phyloP scores from a whole-genome alignment of 2,329 filamentous ascomycete species.

The Cladophialophora carrionii region DNA sequence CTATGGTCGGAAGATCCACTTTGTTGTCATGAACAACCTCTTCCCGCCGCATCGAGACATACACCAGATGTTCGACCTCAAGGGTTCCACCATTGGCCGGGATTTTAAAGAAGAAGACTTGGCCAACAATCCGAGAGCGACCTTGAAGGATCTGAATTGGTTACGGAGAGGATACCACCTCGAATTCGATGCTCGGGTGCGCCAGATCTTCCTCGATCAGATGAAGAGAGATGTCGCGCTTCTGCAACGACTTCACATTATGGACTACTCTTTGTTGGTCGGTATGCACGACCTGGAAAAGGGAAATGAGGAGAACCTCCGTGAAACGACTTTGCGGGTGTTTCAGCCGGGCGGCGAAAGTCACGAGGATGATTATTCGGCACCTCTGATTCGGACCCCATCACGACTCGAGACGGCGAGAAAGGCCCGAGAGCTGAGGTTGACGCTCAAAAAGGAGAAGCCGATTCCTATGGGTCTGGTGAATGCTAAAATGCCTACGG shows the following conservation, averaged over 20 bases:
- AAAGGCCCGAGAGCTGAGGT: slow-evolving; percentile 85
- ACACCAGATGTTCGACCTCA: slow-evolving; percentile 93
- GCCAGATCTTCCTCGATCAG: slow-evolving; percentile 83
- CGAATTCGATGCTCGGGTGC: slow-evolving; percentile 87
- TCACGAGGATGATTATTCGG: slow-evolving; percentile 58
- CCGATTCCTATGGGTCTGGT: slow-evolving; percentile 90
- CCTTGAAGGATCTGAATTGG: slow-evolving; percentile 97
- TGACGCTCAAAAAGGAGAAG: slow-evolving; percentile 89
- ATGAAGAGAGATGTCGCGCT: slow-evolving; percentile 84
- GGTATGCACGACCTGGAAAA: slow-evolving; percentile 89
- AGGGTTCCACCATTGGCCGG: slow-evolving; percentile 91
- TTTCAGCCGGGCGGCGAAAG: slow-evolving; percentile 84
- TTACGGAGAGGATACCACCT: slow-evolving; percentile 80
- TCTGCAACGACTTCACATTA: slow-evolving; percentile 86
- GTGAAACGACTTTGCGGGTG: slow-evolving; percentile 84
- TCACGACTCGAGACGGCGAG: slow-evolving; percentile 90
- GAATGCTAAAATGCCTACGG: slow-evolving; percentile 83
- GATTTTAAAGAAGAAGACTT: slow-evolving; percentile 89
- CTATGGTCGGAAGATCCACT: slow-evolving; percentile 97
- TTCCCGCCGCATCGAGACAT: slow-evolving; percentile 98
- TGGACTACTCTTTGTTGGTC: slow-evolving; percentile 96
- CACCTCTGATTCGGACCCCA: slow-evolving; percentile 78
- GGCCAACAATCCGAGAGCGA: slow-evolving; percentile 85
- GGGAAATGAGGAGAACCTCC: slow-evolving; percentile 93
- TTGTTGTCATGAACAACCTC: slow-evolving; percentile 99